A percentile compares a stretch with the other conserved stretches of the same genome.
phyloP scores from a whole-genome alignment of 2,329 filamentous ascomycete species.

The Ustulina deusta region DNA sequence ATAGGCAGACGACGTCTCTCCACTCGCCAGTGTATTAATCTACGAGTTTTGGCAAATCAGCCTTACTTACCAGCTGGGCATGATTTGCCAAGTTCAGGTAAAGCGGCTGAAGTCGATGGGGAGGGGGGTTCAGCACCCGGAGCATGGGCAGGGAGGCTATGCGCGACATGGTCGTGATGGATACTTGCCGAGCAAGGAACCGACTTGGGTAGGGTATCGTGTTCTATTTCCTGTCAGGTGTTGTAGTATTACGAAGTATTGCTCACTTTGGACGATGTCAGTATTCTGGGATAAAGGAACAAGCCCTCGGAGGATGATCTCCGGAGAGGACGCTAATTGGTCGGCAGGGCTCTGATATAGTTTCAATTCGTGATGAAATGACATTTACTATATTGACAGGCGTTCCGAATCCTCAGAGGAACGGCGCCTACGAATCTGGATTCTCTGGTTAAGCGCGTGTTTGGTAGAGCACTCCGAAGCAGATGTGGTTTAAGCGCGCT shows the following conservation, averaged over 20 bases:
- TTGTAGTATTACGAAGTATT: constrained; percentile 24
- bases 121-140: constrained; percentile 27
- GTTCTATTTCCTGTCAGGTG: constrained; percentile 10
- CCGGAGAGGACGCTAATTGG: constrained; percentile 29
- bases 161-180: constrained; percentile 15
- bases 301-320: constrained; percentile 32
- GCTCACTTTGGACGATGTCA: constrained; percentile 20
- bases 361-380: constrained; percentile 7
- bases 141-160: background rate
- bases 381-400: constrained; percentile 15
- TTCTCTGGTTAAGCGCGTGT: constrained; percentile 21
- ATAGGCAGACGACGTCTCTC: constrained; percentile 29
- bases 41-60: constrained; percentile 41
- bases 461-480: background rate
- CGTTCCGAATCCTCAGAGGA: constrained; percentile 11
- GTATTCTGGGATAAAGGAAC: constrained; percentile 27
- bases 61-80: constrained; percentile 41
- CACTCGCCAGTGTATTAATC: constrained; percentile 32
- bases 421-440: constrained; percentile 15
- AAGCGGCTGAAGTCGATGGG: constrained; percentile 41
- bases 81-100: constrained; percentile 36
- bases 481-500: constrained; percentile 24
- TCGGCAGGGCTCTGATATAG: constrained; percentile 11
- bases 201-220: constrained; percentile 15
- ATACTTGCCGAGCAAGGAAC: constrained; percentile 27